Percentiles rank a stretch among this genome's conserved stretches.
phyloP scores from a whole-genome alignment of 177 flowering plant genomes.

The Vitis hybrid region DNA sequence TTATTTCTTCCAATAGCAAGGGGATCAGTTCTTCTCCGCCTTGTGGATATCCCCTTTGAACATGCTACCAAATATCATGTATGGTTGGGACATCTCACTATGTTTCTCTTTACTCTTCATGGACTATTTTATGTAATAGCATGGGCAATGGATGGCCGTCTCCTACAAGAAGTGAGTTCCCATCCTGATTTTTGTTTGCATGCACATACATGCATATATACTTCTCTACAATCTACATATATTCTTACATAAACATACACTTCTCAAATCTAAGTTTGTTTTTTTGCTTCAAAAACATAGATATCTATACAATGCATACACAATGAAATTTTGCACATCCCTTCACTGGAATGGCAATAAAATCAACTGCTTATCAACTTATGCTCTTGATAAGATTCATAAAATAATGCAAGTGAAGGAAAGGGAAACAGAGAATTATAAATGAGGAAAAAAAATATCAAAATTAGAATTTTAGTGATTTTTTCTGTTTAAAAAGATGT shows the following conservation, averaged over 20 bases:
- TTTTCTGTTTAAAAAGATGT: no score
- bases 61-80: slow-evolving; percentile 92
- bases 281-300: no score
- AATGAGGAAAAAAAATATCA: no score
- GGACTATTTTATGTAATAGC: slow-evolving; percentile 60
- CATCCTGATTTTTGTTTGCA: not conserved
- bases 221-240: not conserved
- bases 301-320: no score
- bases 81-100: slow-evolving; percentile 96
- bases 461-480: no score
- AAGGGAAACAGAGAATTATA: no score
- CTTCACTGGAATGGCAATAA: no score
- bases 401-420: no score
- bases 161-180: slow-evolving; percentile 57
- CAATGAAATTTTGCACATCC: no score
- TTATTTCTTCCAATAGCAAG: slow-evolving; percentile 85
- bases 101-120: slow-evolving; percentile 81
- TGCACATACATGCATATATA: not conserved
- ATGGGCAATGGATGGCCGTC: slow-evolving; percentile 69
- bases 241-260: not conserved
- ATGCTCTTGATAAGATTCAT: no score
- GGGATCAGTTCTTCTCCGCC: slow-evolving; percentile 82
- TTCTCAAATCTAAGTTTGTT: no score
- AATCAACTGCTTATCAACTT: no score
- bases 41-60: slow-evolving; percentile 89